Conservation (phyloP, 805 yeast genomes). For the Blastobotrys peoriensis region DNA sequence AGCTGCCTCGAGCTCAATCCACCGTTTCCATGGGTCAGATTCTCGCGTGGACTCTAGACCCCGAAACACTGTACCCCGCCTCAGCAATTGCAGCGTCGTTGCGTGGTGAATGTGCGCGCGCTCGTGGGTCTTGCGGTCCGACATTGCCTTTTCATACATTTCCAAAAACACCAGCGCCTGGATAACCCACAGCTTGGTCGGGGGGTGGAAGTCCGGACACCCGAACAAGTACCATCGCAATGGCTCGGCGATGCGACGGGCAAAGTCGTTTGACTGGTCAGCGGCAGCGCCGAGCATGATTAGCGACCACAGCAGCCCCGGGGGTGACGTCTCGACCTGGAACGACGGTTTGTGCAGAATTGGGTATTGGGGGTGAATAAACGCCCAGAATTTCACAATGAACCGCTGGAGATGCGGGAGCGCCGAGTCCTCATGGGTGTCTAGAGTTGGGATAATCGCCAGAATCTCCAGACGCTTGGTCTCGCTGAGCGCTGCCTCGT, state of each 20-base stretch:
- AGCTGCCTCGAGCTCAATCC: conserved; percentile 76
- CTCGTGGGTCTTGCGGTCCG: conserved; percentile 66
- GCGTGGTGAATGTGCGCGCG: conserved; percentile 83
- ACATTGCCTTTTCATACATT: conserved; percentile 68
- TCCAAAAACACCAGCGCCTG: conserved; percentile 68
- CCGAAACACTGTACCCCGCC: conserved; percentile 63
- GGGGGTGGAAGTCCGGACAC: conserved; percentile 67
- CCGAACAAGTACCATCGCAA: conserved; percentile 66
- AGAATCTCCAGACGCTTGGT: conserved; percentile 25
- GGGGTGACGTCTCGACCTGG: conserved; percentile 40
- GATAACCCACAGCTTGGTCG: conserved; percentile 67
- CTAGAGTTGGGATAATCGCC: conserved; percentile 25
- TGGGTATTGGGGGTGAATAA: conserved; percentile 54
- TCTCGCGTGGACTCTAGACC: conserved; percentile 11
- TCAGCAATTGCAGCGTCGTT: conserved; percentile 67
- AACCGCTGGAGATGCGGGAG: conserved; percentile 18
- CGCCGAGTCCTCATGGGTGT: conserved; percentile 33
- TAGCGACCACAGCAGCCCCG: conserved; percentile 49
- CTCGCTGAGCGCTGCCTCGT: conserved; percentile 31
- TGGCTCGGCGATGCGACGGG: conserved; percentile 47
- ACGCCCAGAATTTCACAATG: conserved; percentile 45
- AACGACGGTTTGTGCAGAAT: conserved; percentile 56
- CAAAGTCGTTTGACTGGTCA: conserved; percentile 32
- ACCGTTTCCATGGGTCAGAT: conserved; percentile 42
- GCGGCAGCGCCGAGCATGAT: conserved; percentile 48